phyloP scores from a whole-genome alignment of 345 rosid genomes.

The Eucalyptus regnans region DNA sequence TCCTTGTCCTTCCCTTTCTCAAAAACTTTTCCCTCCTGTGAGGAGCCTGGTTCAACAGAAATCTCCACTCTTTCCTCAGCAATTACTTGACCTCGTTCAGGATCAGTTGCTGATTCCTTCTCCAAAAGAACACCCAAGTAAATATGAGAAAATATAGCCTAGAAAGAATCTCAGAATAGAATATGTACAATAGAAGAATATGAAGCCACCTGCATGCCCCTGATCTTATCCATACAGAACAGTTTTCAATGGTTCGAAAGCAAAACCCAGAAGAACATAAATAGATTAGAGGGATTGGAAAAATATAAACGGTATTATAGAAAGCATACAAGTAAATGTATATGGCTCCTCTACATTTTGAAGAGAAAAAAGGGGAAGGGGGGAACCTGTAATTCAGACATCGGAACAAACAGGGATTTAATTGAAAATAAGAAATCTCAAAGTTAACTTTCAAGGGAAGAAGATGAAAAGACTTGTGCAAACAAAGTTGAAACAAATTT shows the following conservation, averaged over 20 bases:
- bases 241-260: neutral
- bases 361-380: neutral
- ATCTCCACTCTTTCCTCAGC: conserved; percentile 46
- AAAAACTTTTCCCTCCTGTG: conserved; percentile 38
- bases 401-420: neutral
- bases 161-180: neutral
- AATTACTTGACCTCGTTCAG: conserved; percentile 42
- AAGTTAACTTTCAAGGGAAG: neutral
- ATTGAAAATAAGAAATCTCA: neutral
- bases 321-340: neutral
- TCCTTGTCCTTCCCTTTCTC: conserved; percentile 84
- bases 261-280: neutral
- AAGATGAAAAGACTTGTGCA: neutral
- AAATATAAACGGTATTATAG: neutral
- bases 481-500: neutral
- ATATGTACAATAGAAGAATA: neutral
- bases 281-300: neutral
- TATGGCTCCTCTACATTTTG: neutral
- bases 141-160: neutral
- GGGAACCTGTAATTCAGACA: neutral
- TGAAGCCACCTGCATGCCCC: neutral
- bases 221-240: neutral
- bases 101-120: conserved; percentile 64
- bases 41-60: conserved; percentile 40
- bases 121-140: neutral